A percentile compares a stretch with the other conserved stretches of the same genome.
phyloP scores from a whole-genome alignment of 345 rosid species.

The Citrus trifoliata region DNA sequence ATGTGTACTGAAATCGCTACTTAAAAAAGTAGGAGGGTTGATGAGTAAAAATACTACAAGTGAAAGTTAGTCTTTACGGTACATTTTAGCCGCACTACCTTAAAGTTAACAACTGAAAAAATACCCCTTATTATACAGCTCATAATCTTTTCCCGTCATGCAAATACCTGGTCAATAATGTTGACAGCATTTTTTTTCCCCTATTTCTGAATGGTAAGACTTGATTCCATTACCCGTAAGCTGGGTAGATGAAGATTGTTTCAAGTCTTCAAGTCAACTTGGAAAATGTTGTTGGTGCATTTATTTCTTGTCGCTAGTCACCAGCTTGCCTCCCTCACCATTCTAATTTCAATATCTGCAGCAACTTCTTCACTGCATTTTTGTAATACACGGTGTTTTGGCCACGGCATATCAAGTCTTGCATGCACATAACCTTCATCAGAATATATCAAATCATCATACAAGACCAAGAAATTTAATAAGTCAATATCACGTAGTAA shows the following conservation, averaged over 20 bases:
- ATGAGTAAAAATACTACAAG: not conserved
- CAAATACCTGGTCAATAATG: not conserved
- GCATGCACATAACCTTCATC: not conserved
- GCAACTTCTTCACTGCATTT: not conserved
- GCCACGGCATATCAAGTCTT: not conserved
- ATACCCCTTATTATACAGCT: no score
- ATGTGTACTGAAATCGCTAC: not conserved
- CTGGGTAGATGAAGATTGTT: not conserved
- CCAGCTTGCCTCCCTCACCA: not conserved
- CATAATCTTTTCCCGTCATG: no score
- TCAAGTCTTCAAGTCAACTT: not conserved
- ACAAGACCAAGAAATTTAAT: not conserved
- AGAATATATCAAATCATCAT: not conserved
- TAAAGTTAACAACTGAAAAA: not conserved
- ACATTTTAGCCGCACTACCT: not conserved
- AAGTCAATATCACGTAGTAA: not conserved
- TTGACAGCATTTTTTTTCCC: not conserved
- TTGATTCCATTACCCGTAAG: no score
- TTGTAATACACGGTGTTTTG: not conserved
- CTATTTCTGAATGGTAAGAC: no score
- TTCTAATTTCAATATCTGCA: not conserved
- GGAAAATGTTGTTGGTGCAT: not conserved
- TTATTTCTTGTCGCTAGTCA: not conserved
- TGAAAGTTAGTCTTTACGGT: not conserved
- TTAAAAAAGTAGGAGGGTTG: not conserved